phyloP scores from a whole-genome alignment of 2,329 filamentous ascomycete species.

The Neopestalotiopsis sp. region DNA sequence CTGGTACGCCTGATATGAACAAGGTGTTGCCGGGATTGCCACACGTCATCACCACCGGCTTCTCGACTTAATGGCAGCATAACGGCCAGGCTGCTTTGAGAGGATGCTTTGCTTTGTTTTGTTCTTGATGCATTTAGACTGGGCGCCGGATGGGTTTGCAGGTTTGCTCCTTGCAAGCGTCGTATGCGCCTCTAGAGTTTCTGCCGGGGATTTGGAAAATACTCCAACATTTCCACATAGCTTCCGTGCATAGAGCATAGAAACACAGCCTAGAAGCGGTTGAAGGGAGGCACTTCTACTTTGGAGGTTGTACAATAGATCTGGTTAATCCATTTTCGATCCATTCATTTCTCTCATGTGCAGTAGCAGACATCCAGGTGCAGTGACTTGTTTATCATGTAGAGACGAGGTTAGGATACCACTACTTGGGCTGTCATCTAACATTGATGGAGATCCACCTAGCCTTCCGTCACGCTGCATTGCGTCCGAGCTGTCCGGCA shows the following conservation, averaged over 20 bases:
- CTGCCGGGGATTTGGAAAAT: slow-evolving; percentile 23
- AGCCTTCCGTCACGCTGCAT: neutral
- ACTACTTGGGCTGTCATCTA: too few relatives aligned
- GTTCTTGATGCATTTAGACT: slow-evolving; percentile 33
- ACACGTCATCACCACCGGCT: slow-evolving; percentile 20
- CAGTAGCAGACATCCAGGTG: too few relatives aligned
- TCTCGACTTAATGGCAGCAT: slow-evolving; percentile 21
- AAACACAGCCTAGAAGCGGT: slow-evolving; percentile 35
- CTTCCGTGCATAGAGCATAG: slow-evolving; percentile 32
- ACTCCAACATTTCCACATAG: slow-evolving; percentile 25
- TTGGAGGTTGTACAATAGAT: slow-evolving; percentile 38
- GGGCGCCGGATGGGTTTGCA: slow-evolving; percentile 31
- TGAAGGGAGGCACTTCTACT: slow-evolving; percentile 27
- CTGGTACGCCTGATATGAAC: slow-evolving; percentile 19
- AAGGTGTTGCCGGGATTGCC: slow-evolving; percentile 22
- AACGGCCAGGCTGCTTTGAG: slow-evolving; percentile 28
- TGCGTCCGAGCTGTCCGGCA: slow-evolving; percentile 23
- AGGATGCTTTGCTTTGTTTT: slow-evolving; percentile 24
- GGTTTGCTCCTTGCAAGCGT: slow-evolving; percentile 30
- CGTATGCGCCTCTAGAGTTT: slow-evolving; percentile 22
- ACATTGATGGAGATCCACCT: neutral
- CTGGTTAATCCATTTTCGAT: slow-evolving; percentile 20
- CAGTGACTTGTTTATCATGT: too few relatives aligned
- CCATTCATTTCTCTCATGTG: too few relatives aligned
- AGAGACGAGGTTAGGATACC: too few relatives aligned